Evolutionary conservation across 805 yeast genomes (phyloP).

Genomic region (Starmera pachycereana): DNA sequence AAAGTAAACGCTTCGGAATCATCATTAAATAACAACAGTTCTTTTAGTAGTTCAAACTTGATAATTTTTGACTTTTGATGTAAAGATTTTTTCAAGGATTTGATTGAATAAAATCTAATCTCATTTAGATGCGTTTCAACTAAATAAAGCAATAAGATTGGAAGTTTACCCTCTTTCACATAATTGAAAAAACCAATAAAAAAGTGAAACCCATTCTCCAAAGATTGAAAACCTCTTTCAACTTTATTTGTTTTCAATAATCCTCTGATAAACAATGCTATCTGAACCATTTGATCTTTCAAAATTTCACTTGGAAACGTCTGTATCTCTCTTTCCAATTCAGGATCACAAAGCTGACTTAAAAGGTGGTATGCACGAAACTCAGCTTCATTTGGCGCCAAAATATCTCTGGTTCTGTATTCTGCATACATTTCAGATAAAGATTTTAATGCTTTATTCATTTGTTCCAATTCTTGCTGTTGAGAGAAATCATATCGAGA

Average conservation of each 20-base stretch:
- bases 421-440: constrained; percentile 80
- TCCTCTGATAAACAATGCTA: constrained; percentile 63
- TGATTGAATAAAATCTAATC: constrained; percentile 62
- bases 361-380: constrained; percentile 81
- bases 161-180: constrained; percentile 38
- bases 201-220: constrained; percentile 50
- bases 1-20: constrained; percentile 41
- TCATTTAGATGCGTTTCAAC: constrained; percentile 76
- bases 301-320: constrained; percentile 49
- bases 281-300: constrained; percentile 46
- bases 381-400: constrained; percentile 81
- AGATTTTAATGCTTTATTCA: constrained; percentile 85
- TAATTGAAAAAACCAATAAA: constrained; percentile 57
- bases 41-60: constrained; percentile 34
- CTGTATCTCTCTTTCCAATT: constrained; percentile 68
- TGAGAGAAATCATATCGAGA: constrained; percentile 65
- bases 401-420: constrained; percentile 57
- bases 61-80: constrained; percentile 67
- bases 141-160: constrained; percentile 62
- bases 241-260: constrained; percentile 48
- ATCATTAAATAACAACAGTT: constrained; percentile 60
- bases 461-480: constrained; percentile 93
- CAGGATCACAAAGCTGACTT: constrained; percentile 76
- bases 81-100: constrained; percentile 50
- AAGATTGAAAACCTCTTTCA: constrained; percentile 40